Evolutionary conservation across 169 alveolate species (phyloP), one percentile per base, ranked within the genome.

Genomic region (Plasmodium relictum): DNA sequence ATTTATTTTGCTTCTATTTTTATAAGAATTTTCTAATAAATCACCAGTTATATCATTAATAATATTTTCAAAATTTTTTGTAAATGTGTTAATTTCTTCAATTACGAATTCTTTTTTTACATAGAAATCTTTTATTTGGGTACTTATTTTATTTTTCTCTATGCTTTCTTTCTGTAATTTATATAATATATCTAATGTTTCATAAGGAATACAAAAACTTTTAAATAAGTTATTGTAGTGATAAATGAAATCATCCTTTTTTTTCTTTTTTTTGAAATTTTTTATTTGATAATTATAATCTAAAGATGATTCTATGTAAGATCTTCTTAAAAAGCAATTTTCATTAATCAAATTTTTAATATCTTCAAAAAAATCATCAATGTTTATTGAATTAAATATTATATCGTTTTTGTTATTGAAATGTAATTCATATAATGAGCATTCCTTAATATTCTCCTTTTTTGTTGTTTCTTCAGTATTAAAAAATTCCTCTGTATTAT

Each of bases 141-240:
- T 45, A 65, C 6, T 58, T 8, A 1, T 24, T n/a, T 14, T 56
- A 42, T 45, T 37, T 31, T 68, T 76, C 20, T 16, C 10, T 63
- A 37, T n/a, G 10, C 61, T 59, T 14, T 31, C 41, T 37, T 76
- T 76, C n/a, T 65, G 42, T n/a, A 76, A 42, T 8, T 45, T 68
- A 24, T 76, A 37, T 16, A 76, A 68, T 12, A 62, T 63, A 37
- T 56, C 62, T 37, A 76, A 16, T 4, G 89, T 76, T 45, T 76
- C 89, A 48, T 63, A 63, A 12, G 89, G 89, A 63, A 76, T 76
- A 42, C 89, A 76, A 1, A 76, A 76, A 63, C 48, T 61, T 76
- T 44, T 76, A 76, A 42, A 76, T 76, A 76, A 76, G 45, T 76
- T 76, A 26, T 56, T 63, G 50, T 76, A 76, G 45, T 76, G 69